Evolutionary conservation across 2,329 filamentous ascomycete species (phyloP).

Genomic region (Epicoccum sorghinum): DNA sequence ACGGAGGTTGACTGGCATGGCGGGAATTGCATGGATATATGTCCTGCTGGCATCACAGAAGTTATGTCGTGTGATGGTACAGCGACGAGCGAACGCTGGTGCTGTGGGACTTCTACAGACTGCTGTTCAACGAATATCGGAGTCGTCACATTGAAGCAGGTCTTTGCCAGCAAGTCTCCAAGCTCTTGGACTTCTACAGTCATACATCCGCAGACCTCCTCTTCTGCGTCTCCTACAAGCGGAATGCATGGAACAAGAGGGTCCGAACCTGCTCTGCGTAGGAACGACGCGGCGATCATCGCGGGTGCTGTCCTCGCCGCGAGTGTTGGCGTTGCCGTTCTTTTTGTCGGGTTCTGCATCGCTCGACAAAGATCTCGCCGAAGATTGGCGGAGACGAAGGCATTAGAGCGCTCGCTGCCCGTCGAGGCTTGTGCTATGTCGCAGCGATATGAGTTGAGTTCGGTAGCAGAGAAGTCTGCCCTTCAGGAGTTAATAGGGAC

Average conservation of each 20-base stretch:
- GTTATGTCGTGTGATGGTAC: not conserved
- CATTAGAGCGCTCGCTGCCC: not conserved
- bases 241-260: too few relatives aligned
- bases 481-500: not conserved
- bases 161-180: not conserved
- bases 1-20: not conserved
- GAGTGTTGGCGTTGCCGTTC: not conserved
- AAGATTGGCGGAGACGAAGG: not conserved
- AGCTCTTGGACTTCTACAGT: not conserved
- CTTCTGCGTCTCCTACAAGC: too few relatives aligned
- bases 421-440: not conserved
- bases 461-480: not conserved
- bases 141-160: not conserved
- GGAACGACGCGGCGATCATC: not conserved
- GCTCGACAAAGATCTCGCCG: not conserved
- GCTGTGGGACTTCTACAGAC: not conserved
- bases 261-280: too few relatives aligned
- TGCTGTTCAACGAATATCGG: not conserved
- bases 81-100: not conserved
- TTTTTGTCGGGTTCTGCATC: not conserved
- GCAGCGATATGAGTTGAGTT: not conserved
- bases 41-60: not conserved
- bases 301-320: not conserved
- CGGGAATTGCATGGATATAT: slow-evolving; percentile 1
- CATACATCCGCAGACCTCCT: too few relatives aligned